Base-by-base conservation (phyloP, 805 yeast genomes). In the Candida cerambycidarum region DNA sequence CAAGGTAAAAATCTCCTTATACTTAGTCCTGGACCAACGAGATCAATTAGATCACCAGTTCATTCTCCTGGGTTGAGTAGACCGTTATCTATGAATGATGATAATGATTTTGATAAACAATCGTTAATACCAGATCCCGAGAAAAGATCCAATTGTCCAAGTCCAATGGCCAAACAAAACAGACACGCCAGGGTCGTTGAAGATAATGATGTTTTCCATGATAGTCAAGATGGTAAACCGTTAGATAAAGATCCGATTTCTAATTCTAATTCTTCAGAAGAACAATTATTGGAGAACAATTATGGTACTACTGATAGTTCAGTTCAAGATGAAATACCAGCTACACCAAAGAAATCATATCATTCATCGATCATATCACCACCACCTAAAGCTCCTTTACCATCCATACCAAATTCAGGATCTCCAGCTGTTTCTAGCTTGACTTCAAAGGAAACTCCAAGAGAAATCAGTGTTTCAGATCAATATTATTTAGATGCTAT, bases 171-270 rank as follows among this genome's bases (percentile, higher is more conserved):
- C 1, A 64, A 56, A 47, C 69, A 59, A 5, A 70, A 70, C 42
- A 57, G 76, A 39, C 76, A 70, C 48, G 76, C 76, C 2, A 58
- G 75, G 21, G 73, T 70, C 7, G 65, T 70, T 3, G 76, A 70
- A 45, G 62, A 69, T 2, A 59, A 56, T 39, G 58, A 54, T 31
- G 38, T 41, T 8, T 39, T 11, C 15, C 29, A 42, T 13, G 51
- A 52, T 25, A 38, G 12, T 16, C 34, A 43, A 9, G 42, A 13
- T 11, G 38, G 38, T 18, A 21, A 21, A 7, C 23, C 10, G 6
- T 47, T 48, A 16, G 48, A 32, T 30, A 32, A 44, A 13, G 49
- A 48, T 18, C 45, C 41, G n/a, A 38, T 34, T 13, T 33, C 37
- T 11, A 33, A 12, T 14, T n/a, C 31, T 24, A 29, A 8, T n/a